Percentiles rank a stretch among this genome's conserved stretches.
These are phyloP conservation scores for Dendrocalamus latiflorus DNA, from an alignment of 202 grass and related monocot genomes.

Conservation along the genomic window DNA sequence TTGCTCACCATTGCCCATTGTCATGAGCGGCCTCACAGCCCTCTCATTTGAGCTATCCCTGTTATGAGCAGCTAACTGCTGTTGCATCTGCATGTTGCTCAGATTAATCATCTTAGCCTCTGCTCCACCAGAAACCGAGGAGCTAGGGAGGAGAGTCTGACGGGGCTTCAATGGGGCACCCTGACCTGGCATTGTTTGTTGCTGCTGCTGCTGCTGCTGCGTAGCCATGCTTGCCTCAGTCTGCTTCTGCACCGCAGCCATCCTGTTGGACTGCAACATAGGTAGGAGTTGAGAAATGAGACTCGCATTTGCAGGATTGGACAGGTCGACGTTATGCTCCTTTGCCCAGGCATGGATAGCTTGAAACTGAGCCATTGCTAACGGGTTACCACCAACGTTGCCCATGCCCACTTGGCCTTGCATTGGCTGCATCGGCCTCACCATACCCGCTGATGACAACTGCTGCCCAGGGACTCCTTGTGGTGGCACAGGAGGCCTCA, in stretches of 20 bases:
- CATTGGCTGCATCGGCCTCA: slow-evolving; percentile 44
- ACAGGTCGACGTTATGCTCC: slow-evolving; percentile 77
- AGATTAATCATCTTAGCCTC: slow-evolving; percentile 47
- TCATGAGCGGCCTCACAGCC: slow-evolving; percentile 43
- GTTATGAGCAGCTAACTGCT: slow-evolving; percentile 42
- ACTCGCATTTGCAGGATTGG: slow-evolving; percentile 71
- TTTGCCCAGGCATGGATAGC: slow-evolving; percentile 87
- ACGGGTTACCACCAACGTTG: slow-evolving; percentile 36
- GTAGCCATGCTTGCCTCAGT: slow-evolving; percentile 41
- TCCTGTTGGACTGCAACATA: slow-evolving; percentile 48
- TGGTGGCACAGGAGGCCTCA: slow-evolving; percentile 55
- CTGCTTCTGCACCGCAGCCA: slow-evolving; percentile 68
- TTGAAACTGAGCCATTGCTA: slow-evolving; percentile 62
- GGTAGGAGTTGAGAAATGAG: slow-evolving; percentile 79
- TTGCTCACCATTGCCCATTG: slow-evolving; percentile 42
- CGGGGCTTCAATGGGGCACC: slow-evolving; percentile 42
- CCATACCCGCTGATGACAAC: slow-evolving; percentile 36
- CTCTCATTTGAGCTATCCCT: slow-evolving; percentile 56
- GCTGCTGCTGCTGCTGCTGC: slow-evolving; percentile 51
- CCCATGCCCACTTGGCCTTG: slow-evolving; percentile 34
- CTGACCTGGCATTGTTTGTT: slow-evolving; percentile 44
- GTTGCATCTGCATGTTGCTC: slow-evolving; percentile 61
- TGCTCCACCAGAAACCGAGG: slow-evolving; percentile 39
- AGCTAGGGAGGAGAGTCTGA: slow-evolving; percentile 38
- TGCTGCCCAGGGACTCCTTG: slow-evolving; percentile 41